A percentile compares a stretch with the other conserved stretches of the same genome.
phyloP scores from a whole-genome alignment of 2,329 filamentous ascomycete species.

The Colletotrichum camelliae region DNA sequence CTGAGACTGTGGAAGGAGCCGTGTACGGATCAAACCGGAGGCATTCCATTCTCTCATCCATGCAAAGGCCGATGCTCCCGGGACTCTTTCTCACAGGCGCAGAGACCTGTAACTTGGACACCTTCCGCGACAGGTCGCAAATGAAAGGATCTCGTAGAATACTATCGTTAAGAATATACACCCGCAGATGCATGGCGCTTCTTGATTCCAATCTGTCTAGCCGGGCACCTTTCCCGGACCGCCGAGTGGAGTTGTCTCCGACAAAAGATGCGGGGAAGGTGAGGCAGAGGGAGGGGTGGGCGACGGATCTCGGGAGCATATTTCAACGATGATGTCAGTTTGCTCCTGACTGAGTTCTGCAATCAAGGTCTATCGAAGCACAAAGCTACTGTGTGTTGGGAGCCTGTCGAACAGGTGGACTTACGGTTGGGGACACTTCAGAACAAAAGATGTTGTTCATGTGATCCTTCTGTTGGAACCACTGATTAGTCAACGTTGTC shows the following conservation, averaged over 20 bases:
- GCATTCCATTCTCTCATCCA: background rate
- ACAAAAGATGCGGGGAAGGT: background rate
- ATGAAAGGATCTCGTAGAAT: background rate
- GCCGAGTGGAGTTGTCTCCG: background rate
- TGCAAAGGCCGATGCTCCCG: background rate
- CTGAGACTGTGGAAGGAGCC: background rate
- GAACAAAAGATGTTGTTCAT: background rate
- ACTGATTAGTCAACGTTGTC: background rate
- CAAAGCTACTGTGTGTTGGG: background rate
- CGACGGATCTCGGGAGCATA: background rate
- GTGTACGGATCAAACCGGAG: background rate
- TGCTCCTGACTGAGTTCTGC: background rate
- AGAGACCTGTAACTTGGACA: background rate
- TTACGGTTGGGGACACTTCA: background rate
- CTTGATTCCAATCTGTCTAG: background rate
- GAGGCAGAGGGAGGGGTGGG: background rate
- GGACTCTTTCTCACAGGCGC: background rate
- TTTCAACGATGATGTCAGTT: background rate
- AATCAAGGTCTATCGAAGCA: background rate
- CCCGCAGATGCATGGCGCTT: background rate
- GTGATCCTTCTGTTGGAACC: background rate
- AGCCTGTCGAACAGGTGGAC: background rate
- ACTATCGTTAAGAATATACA: background rate
- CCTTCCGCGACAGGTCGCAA: background rate
- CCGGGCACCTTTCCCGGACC: background rate